Conservation (phyloP, 106 monocot species). For the Acanthochlamys bracteata region DNA sequence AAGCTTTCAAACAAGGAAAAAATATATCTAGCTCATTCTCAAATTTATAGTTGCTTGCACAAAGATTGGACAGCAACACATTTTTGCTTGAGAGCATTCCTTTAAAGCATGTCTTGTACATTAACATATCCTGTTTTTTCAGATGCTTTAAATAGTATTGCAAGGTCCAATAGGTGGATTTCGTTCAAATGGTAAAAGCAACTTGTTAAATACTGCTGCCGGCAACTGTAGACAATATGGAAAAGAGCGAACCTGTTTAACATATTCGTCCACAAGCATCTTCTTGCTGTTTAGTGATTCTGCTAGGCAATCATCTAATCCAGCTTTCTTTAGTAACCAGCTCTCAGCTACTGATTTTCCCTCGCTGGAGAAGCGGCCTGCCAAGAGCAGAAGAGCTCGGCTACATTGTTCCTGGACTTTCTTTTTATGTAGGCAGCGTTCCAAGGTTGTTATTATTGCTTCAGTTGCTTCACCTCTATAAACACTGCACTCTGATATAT, state of each 20-base stretch:
- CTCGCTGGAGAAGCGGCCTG: conserved; percentile 41
- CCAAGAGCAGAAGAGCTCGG: conserved; percentile 56
- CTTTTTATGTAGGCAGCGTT: conserved; percentile 37
- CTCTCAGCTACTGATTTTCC: conserved; percentile 49
- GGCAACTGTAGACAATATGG: too few relatives aligned
- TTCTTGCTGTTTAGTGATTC: conserved; percentile 37
- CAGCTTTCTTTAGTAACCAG: conserved; percentile 61
- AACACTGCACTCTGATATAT: conserved; percentile 48
- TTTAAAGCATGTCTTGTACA: too few relatives aligned
- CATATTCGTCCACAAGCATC: conserved; percentile 18
- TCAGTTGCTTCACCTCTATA: conserved; percentile 80
- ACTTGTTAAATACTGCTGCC: too few relatives aligned
- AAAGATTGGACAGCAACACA: too few relatives aligned
- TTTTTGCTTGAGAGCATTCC: too few relatives aligned
- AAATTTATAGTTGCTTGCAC: too few relatives aligned
- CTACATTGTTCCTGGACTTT: conserved; percentile 59
- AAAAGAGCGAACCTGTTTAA: conserved; percentile 21
- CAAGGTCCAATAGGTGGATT: too few relatives aligned
- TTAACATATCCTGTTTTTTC: too few relatives aligned
- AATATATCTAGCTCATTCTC: too few relatives aligned
- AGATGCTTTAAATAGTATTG: too few relatives aligned
- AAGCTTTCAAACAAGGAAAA: too few relatives aligned
- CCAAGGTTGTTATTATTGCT: conserved; percentile 42
- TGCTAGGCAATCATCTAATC: conserved; percentile 32
- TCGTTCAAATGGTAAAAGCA: too few relatives aligned